A percentile compares a stretch with the other conserved stretches of the same genome.
These are phyloP conservation scores for Fusarium circinatum DNA, from an alignment of 2,329 filamentous ascomycete genomes.

Conservation along the genomic window DNA sequence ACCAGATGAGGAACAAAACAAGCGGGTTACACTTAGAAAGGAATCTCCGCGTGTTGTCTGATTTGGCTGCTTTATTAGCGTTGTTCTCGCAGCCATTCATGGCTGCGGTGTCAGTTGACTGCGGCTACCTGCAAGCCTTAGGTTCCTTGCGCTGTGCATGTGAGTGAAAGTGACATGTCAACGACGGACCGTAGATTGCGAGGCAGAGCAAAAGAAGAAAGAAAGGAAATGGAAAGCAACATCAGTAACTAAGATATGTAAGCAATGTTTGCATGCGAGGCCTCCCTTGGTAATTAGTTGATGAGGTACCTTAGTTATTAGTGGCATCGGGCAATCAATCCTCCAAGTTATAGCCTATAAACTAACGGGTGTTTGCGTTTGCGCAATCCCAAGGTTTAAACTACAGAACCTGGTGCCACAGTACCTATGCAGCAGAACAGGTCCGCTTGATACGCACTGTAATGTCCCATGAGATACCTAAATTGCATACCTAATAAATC, in stretches of 20 bases:
- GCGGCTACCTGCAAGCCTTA: constrained; percentile 15
- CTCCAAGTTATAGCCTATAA: not conserved
- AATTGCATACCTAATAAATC: not conserved
- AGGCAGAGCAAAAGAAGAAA: constrained; percentile 4
- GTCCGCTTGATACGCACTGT: not conserved
- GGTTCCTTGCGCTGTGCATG: constrained; percentile 11
- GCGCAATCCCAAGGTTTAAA: not conserved
- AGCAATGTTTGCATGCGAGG: constrained; percentile 13
- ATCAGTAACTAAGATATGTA: not conserved
- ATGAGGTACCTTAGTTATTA: not conserved
- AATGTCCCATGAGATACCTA: not conserved
- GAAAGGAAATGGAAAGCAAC: not conserved
- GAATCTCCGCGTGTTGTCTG: not conserved
- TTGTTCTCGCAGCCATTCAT: constrained; percentile 32
- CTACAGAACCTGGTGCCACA: not conserved
- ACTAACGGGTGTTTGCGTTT: not conserved
- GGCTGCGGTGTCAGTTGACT: constrained; percentile 16
- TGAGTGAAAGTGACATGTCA: constrained; percentile 36
- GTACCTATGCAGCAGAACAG: not conserved
- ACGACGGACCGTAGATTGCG: constrained; percentile 7
- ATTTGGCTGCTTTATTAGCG: constrained; percentile 25
- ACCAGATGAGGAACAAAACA: not conserved
- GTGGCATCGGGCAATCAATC: not conserved
- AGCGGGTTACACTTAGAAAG: not conserved
- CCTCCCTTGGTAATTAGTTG: not conserved